These are phyloP conservation scores for Acer campestre DNA, from an alignment of 345 rosid genomes.

Conservation along the genomic window DNA sequence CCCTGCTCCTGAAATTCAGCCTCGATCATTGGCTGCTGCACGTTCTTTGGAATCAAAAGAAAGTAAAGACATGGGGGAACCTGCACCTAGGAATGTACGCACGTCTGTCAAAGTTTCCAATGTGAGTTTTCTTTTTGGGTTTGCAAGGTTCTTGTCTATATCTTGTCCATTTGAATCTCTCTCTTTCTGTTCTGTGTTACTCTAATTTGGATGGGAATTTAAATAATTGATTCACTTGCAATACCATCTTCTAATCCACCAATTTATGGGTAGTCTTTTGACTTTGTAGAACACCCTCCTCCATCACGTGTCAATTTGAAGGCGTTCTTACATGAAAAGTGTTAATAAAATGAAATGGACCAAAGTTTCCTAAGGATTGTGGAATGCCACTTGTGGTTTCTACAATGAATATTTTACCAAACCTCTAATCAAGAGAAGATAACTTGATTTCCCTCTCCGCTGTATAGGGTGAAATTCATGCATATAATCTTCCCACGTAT, in stretches of 20 bases:
- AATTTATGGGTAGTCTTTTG: no score
- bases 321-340: neutral
- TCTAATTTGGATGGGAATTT: neutral
- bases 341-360: conserved; percentile 1
- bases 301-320: neutral
- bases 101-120: conserved; percentile 77
- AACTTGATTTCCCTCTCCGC: neutral
- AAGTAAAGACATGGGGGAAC: conserved; percentile 65
- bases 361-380: neutral
- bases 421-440: neutral
- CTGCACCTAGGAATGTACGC: conserved; percentile 64
- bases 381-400: neutral
- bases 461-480: no score
- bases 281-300: no score
- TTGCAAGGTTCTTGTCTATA: conserved; percentile 11
- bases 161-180: neutral
- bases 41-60: conserved; percentile 57
- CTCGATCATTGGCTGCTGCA: conserved; percentile 60
- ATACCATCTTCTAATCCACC: no score
- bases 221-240: no score
- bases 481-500: neutral
- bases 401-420: neutral
- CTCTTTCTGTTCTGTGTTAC: neutral
- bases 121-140: conserved; percentile 40
- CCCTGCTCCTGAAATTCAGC: conserved; percentile 71